These are phyloP conservation scores for Euphorbia celastroides DNA, from an alignment of 441 rosid genomes.

Conservation along the genomic window DNA sequence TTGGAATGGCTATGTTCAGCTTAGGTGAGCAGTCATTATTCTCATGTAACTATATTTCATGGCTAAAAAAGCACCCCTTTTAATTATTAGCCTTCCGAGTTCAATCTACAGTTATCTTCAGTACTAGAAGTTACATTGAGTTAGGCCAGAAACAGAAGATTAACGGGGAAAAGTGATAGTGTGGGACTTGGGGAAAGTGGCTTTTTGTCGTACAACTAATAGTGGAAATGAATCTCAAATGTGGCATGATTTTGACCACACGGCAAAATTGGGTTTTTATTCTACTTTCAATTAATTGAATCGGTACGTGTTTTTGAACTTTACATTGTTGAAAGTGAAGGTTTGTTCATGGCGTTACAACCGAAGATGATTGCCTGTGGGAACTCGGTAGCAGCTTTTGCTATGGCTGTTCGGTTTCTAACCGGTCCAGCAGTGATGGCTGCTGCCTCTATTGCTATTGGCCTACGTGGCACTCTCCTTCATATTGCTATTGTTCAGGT, in stretches of 20 bases:
- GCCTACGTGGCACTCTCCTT: constrained; percentile 77
- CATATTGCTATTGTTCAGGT: constrained; percentile 97
- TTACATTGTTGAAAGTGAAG: constrained; percentile 31
- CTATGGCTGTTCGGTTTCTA: constrained; percentile 86
- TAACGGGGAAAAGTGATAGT: background rate
- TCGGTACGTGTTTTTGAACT: constrained; percentile 1
- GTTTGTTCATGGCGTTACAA: constrained; percentile 95
- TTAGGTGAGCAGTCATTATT: constrained; percentile 57
- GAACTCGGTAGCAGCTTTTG: constrained; percentile 70
- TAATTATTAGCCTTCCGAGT: background rate
- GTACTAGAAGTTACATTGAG: background rate
- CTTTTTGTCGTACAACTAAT: background rate
- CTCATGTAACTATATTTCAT: background rate
- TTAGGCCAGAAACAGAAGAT: background rate
- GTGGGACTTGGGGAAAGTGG: background rate
- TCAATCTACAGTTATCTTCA: background rate
- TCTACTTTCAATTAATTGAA: no score
- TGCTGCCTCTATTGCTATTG: constrained; percentile 81
- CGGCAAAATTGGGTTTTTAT: no score
- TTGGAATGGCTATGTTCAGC: constrained; percentile 99
- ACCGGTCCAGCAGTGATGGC: constrained; percentile 94
- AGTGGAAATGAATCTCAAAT: constrained; percentile 4
- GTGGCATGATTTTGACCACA: constrained; percentile 19
- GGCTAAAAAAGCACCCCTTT: background rate
- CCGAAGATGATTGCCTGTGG: constrained; percentile 96